phyloP scores from a whole-genome alignment of 2,329 filamentous ascomycete species.

The Aphanoascus verrucosus region DNA sequence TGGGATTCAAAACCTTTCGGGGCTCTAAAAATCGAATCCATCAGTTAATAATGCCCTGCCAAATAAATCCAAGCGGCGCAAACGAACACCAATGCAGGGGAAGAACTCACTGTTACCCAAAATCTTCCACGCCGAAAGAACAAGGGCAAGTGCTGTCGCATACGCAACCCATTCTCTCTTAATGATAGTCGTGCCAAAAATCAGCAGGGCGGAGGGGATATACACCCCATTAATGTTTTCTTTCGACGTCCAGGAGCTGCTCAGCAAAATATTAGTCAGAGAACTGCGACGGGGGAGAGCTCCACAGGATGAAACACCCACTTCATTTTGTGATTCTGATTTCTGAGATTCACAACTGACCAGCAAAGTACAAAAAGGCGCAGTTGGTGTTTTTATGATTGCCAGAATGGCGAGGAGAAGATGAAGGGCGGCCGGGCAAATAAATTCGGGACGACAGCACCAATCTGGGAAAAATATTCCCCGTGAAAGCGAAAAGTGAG shows the following conservation, averaged over 20 bases:
- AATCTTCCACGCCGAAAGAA: constrained; percentile 61
- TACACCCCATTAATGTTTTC: constrained; percentile 69
- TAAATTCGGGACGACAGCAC: constrained; percentile 2
- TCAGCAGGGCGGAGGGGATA: constrained; percentile 66
- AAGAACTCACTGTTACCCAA: constrained; percentile 54
- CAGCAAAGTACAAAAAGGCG: background rate
- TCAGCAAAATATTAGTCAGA: constrained; percentile 4
- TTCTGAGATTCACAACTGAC: background rate
- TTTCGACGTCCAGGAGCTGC: constrained; percentile 22
- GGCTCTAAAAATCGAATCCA: constrained; percentile 44
- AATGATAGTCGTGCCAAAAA: constrained; percentile 64
- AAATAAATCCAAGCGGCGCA: too few relatives aligned
- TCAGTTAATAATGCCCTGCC: background rate
- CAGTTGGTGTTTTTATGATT: background rate
- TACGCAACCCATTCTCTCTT: constrained; percentile 68
- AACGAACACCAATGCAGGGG: background rate
- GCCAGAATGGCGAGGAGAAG: background rate
- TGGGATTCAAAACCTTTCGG: constrained; percentile 75
- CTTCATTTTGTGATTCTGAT: background rate
- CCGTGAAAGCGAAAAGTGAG: background rate
- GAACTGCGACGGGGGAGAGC: background rate
- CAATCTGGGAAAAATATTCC: constrained; percentile 8
- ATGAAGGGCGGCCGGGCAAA: background rate
- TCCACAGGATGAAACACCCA: background rate
- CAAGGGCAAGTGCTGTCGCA: constrained; percentile 55